Percentiles rank a stretch among this genome's conserved stretches.
These are phyloP conservation scores for Ciborinia camelliae DNA, from an alignment of 2,329 filamentous ascomycete genomes.

Conservation along the genomic window DNA sequence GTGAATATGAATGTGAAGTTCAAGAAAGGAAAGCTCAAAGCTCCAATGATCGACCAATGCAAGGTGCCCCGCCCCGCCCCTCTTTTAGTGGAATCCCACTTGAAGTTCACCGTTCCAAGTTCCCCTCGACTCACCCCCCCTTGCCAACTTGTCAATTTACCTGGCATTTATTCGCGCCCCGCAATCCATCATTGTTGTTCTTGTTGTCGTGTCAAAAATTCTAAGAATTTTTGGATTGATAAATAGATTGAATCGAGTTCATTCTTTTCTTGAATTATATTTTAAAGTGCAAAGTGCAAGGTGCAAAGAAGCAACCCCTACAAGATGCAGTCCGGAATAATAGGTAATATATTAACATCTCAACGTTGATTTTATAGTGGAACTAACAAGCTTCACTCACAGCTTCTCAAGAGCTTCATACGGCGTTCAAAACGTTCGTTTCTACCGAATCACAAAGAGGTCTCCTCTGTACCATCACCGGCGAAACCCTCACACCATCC, in stretches of 20 bases:
- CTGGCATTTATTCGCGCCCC: constrained; percentile 10
- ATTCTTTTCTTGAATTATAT: not conserved
- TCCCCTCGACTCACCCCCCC: not conserved
- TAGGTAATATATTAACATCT: constrained; percentile 50
- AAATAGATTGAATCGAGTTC: not conserved
- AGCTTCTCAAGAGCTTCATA: constrained; percentile 76
- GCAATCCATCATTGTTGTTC: constrained; percentile 17
- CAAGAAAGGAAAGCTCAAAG: constrained; percentile 7
- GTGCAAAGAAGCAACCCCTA: constrained; percentile 15
- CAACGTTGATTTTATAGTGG: constrained; percentile 5
- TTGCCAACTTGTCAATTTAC: not conserved
- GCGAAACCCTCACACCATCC: constrained; percentile 64
- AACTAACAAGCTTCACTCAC: constrained; percentile 18
- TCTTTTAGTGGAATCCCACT: constrained; percentile 5
- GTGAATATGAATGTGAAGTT: constrained; percentile 13
- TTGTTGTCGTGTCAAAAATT: constrained; percentile 18
- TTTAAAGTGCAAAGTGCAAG: not conserved
- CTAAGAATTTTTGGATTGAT: not conserved
- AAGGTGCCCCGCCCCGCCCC: constrained; percentile 12
- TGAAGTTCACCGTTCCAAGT: not conserved
- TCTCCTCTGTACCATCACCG: constrained; percentile 66
- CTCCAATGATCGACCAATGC: constrained; percentile 1
- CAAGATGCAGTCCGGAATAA: constrained; percentile 75
- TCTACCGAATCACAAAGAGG: constrained; percentile 60
- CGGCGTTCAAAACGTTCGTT: constrained; percentile 68